Conservation (phyloP, 2,329 filamentous ascomycete genomes). For the Cylindrodendrum hubeiense region DNA sequence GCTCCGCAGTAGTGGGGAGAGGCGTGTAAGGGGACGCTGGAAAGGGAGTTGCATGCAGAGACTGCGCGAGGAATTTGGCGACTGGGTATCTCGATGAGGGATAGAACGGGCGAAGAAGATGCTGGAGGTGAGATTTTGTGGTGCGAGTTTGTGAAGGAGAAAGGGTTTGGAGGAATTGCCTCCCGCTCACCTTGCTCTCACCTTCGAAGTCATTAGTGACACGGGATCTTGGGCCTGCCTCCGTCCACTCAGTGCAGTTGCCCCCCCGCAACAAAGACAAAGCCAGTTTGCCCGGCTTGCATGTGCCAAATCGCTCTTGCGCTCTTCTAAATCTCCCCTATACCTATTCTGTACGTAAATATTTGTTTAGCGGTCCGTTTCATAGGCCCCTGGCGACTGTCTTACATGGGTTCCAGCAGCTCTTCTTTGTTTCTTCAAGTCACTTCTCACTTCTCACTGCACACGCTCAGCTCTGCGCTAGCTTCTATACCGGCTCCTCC, state of each 20-base stretch:
- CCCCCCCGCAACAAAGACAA: neutral
- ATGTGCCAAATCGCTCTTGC: neutral
- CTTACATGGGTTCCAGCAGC: neutral
- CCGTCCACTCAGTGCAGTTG: neutral
- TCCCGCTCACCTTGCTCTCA: neutral
- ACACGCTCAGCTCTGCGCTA: neutral
- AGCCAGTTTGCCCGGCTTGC: neutral
- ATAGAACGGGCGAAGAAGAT: neutral
- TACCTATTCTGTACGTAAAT: neutral
- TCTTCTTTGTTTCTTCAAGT: neutral
- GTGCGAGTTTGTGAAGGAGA: constrained; percentile 1
- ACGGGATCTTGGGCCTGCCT: neutral
- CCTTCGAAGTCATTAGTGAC: neutral
- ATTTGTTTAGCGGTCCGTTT: neutral
- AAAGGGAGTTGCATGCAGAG: neutral
- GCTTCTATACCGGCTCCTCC: neutral
- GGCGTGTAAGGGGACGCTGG: neutral
- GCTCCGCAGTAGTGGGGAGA: neutral
- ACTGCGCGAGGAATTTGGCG: neutral
- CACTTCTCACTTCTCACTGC: neutral
- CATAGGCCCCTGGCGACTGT: neutral
- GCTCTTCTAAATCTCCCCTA: neutral
- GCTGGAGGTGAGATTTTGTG: neutral
- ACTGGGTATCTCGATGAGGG: neutral
- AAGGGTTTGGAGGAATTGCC: neutral